Base-by-base conservation (phyloP, 164 flowering plant genomes). In the Nymphaea colorata region DNA sequence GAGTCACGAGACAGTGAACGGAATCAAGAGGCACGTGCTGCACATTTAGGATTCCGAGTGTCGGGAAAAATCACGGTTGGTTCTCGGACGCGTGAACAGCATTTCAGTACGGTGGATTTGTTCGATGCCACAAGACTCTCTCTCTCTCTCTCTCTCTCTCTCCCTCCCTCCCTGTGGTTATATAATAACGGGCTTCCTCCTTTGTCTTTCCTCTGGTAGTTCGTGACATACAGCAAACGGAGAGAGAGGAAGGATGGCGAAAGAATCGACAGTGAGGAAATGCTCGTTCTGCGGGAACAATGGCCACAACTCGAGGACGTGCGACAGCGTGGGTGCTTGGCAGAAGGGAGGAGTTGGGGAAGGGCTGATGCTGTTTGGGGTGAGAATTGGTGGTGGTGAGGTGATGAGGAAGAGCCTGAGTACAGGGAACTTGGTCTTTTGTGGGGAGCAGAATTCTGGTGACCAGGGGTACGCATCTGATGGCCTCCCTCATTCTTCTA, bases 231-330 rank as follows among this genome's bases (percentile, higher is more conserved):
- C 36, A 25, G 0, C 36, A 0, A 1, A 25, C 36, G 36, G 36
- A 25, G 36, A 0, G 36, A 25, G 36, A 0, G 36, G 16, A 12
- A 61, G 47, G 47, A 4, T 16, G 63, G 42, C 12, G 7, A 59
- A 41, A 18, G 62, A 6, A 18, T 62, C 62, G 76, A 42, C 47
- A 12, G 70, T 53, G 62, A 72, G 78, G 11, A 83, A 73, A 76
- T 82, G 85, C 41, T 80, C 83, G 0, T 70, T 71, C 42, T 80
- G 87, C 64, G 83, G 85, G 3, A 69, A 64, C 66, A 73, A 74
- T 62, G 86, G 89, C 4, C 89, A 85, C 64, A 79, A 82, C 64
- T 75, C 80, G 12, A 77, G 84, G 64, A 79, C 84, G 12, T 82
- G 85, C 62, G 73, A 70, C 44, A 15, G 57, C 8, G 14, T 15